These are phyloP conservation scores for Orbilia brochopaga DNA, from an alignment of 2,329 filamentous ascomycete species.

Conservation along the genomic window DNA sequence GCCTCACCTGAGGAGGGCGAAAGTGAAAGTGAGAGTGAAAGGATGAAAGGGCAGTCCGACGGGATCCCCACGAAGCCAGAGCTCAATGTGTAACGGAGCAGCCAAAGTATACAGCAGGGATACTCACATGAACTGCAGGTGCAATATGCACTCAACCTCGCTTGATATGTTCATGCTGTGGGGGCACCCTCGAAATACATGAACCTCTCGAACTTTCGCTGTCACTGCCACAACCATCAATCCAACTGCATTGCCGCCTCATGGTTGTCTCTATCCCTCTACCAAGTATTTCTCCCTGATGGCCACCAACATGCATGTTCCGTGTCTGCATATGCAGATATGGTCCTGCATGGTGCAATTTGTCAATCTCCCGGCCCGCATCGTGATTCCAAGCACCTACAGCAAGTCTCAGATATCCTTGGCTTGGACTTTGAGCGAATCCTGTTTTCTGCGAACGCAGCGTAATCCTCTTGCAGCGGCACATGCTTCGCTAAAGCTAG, in stretches of 20 bases:
- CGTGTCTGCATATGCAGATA: background rate
- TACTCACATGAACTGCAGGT: slow-evolving; percentile 1
- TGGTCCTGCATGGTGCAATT: background rate
- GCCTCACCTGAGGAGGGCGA: slow-evolving; percentile 12
- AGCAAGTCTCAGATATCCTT: no score
- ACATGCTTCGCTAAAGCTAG: no score
- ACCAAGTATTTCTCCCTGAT: background rate
- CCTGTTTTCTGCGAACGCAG: no score
- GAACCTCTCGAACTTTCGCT: background rate
- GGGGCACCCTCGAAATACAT: background rate
- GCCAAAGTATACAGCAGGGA: background rate
- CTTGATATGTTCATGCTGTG: background rate
- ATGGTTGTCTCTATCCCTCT: no score
- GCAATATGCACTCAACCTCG: background rate
- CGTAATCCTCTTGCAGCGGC: no score
- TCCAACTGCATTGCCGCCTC: background rate
- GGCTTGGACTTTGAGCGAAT: background rate
- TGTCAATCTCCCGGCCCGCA: background rate
- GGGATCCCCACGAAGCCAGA: background rate
- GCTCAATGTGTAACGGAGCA: slow-evolving; percentile 1
- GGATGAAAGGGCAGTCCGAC: background rate
- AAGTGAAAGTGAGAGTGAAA: background rate
- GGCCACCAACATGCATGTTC: background rate
- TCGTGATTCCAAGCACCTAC: no score
- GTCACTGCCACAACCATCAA: slow-evolving; percentile 1